These are phyloP conservation scores for Chaetomium sp. DNA, from an alignment of 2,329 filamentous ascomycete genomes.

Conservation along the genomic window DNA sequence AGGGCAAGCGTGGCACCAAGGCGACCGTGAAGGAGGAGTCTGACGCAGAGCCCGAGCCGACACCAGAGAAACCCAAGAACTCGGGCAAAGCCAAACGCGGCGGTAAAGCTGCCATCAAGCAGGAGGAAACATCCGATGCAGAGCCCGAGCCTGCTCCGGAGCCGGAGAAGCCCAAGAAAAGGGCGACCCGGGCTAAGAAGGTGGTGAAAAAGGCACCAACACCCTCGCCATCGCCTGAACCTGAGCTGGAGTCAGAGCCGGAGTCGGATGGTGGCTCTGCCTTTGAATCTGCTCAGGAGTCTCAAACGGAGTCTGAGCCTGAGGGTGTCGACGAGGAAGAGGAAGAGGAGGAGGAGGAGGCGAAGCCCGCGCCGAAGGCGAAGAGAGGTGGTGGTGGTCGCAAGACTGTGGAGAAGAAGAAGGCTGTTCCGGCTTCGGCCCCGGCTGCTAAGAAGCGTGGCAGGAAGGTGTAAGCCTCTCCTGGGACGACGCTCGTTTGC, in stretches of 20 bases:
- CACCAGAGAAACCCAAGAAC: conserved; percentile 13
- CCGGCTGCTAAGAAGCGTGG: conserved; percentile 9
- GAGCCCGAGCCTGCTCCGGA: conserved; percentile 3
- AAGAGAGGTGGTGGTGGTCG: conserved; percentile 12
- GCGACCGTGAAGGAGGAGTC: conserved; percentile 5
- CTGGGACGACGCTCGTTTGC: too few relatives aligned
- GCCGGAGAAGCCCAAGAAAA: conserved; percentile 15
- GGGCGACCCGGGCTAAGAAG: conserved; percentile 7
- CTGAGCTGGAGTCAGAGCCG: neutral
- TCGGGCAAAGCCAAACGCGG: conserved; percentile 10
- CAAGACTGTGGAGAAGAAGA: neutral
- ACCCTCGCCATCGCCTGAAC: conserved; percentile 4
- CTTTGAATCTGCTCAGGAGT: neutral
- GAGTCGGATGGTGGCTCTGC: neutral
- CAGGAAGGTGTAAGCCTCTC: conserved; percentile 11
- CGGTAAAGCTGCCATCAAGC: conserved; percentile 18
- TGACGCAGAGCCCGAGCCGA: conserved; percentile 1
- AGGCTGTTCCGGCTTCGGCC: neutral
- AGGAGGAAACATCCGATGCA: neutral
- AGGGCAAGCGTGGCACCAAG: conserved; percentile 19
- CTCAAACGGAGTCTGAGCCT: neutral
- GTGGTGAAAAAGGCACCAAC: conserved; percentile 7
- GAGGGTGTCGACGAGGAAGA: conserved; percentile 4
- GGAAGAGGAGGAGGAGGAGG: conserved; percentile 8
- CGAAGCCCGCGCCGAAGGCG: conserved; percentile 11